phyloP scores from a whole-genome alignment of 345 rosid genomes.

The Arabidopsis suecica region DNA sequence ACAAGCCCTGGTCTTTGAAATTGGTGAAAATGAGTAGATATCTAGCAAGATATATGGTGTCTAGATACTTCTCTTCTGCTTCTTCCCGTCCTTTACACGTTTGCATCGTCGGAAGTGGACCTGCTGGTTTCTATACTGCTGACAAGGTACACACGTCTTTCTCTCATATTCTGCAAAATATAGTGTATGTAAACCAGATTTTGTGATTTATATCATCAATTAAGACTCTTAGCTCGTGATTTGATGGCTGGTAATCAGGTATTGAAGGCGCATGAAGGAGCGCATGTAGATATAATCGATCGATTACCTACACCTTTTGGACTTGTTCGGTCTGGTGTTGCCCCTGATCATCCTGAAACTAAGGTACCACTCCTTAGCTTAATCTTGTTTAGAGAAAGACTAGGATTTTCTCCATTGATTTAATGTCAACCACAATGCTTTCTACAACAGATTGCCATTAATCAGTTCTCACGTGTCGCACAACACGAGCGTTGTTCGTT shows the following conservation, averaged over 20 bases:
- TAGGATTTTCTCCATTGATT: slow-evolving; percentile 48
- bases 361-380: slow-evolving; percentile 53
- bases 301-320: slow-evolving; percentile 93
- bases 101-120: slow-evolving; percentile 92
- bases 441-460: slow-evolving; percentile 83
- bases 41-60: slow-evolving; percentile 48
- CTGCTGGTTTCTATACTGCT: slow-evolving; percentile 89
- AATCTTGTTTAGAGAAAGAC: neutral
- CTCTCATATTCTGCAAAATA: neutral
- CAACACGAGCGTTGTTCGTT: slow-evolving; percentile 72
- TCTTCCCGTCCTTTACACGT: slow-evolving; percentile 64
- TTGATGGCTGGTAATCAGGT: slow-evolving; percentile 48
- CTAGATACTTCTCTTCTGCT: slow-evolving; percentile 53
- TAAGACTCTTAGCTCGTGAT: slow-evolving; percentile 16
- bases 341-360: slow-evolving; percentile 97
- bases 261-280: slow-evolving; percentile 69
- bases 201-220: neutral
- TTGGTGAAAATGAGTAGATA: slow-evolving; percentile 39
- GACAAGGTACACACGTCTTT: slow-evolving; percentile 59
- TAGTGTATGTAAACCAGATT: too few species aligned
- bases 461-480: slow-evolving; percentile 85
- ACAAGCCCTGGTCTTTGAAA: neutral
- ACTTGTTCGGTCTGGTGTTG: slow-evolving; percentile 94
- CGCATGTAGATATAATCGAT: slow-evolving; percentile 77
- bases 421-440: slow-evolving; percentile 53